Base-by-base conservation (phyloP, 1,139 yeast species). In the Kluyveromyces sp. region DNA sequence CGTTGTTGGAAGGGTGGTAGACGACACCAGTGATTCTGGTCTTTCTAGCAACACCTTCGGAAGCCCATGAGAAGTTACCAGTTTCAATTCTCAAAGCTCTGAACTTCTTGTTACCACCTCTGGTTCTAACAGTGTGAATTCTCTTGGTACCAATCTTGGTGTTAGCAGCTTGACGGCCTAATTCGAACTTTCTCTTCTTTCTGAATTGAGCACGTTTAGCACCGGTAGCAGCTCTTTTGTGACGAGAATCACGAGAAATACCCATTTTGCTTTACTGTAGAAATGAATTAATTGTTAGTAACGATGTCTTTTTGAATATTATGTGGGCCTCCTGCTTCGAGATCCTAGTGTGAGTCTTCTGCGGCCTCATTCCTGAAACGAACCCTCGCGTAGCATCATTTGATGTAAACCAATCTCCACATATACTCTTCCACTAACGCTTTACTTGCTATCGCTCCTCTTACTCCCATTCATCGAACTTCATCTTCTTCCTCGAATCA, bases 201-300 rank as follows among this genome's bases (percentile, higher is more conserved):
- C 98, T 89, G 94, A 83, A 87, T 77, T 87, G 95, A 75, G 98
- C 97, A 78, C 97, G 89, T 78, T 88, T 89, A 73, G 98, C 99
- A 83, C 99, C 99, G 71, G 99, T 89, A 75, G 95, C 96, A 68
- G 96, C 78, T 78, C 98, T 94, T 86, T 92, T 92, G 88, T 92
- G 98, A 80, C 96, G 96, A 75, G 98, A 89, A 81, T 92, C 98
- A 83, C 99, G 94, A 77, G 97, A 89, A 85, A 92, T 92, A 89
- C 98, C 97, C 98, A 92, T 92, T 65, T 67, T 75, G 67, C 45
- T 44, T 51, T 54, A 46, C 48, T 40, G 42, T 37, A 33, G 40
- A 31, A 38, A 20, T 7, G 32, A 36, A 9, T 17, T 33, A 33
- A 19, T 33, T 49, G 57, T 54, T 52, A 52, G 56, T 52, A 53